Evolutionary conservation across 768 basidiomycete species (phyloP), one percentile per base, ranked within the genome.

Genomic region (Cystofilobasidium bisporidii): DNA sequence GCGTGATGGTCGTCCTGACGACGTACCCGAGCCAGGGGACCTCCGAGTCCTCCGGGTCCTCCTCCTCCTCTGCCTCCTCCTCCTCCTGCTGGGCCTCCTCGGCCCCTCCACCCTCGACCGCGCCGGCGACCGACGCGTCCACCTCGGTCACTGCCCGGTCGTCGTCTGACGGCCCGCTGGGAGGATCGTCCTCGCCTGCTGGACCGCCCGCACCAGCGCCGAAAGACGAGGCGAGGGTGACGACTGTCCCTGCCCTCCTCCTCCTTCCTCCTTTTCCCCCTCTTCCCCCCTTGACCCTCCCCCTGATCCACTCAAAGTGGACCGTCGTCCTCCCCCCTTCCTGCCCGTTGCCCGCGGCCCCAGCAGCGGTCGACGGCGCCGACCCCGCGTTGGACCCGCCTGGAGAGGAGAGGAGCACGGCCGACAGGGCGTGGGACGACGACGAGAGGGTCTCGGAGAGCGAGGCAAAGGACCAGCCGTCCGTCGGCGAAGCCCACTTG

Each of bases 401-500:
- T 47, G 8, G 28, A 36, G 40, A 2, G 40, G 28, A n/a, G 18
- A 11, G 32, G 15, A 28, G 38, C 28, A 3, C 60, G 55, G 62
- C 41, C 17, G 62, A 63, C 15, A 63, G 66, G 9, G 61, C 45
- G 50, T 67, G 58, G 30, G 66, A 48, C 12, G 61, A 40, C 6
- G 5, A 8, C 11, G 5, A 12, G 36, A 60, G 11, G 11, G 59
- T 40, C 24, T 60, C 41, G 24, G 59, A 20, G 5, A 60, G 24
- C 26, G 60, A 48, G 33, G 66, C 66, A 45, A 67, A 67, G 22
- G 66, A 56, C 66, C 66, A 67, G 36, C 45, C 66, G 48, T 67
- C 66, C 11, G 56, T n/a, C 22, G 47, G 47, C 30, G 66, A 26
- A 18, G 66, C 48, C 60, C 60, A 62, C 22, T 67, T 67, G 61